phyloP scores from a whole-genome alignment of 139 green algal genomes.

The Picochlorum sp. region DNA sequence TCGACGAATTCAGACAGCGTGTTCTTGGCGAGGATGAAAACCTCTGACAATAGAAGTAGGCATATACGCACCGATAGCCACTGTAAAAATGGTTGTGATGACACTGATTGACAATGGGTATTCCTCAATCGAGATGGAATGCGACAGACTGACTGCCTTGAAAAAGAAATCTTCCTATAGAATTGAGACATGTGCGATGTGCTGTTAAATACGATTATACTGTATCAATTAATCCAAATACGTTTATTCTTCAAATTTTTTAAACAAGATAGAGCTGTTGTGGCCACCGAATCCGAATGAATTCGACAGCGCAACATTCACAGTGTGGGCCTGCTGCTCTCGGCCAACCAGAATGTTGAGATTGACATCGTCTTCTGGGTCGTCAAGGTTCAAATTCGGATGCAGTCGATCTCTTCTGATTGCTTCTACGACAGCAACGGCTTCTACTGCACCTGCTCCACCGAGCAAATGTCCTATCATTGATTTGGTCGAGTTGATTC shows the following conservation, averaged over 20 bases:
- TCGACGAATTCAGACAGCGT: neutral
- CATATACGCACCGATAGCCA: neutral
- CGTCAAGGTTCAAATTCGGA: constrained; percentile 64
- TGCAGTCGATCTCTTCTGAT: constrained; percentile 55
- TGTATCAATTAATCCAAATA: neutral
- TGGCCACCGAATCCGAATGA: constrained; percentile 79
- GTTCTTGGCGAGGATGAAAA: neutral
- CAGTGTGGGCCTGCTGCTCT: constrained; percentile 10
- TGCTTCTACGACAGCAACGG: constrained; percentile 54
- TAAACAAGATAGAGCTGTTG: constrained; percentile 63
- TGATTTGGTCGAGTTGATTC: constrained; percentile 59
- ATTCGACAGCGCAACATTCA: constrained; percentile 56
- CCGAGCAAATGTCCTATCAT: constrained; percentile 74
- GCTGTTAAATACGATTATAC: constrained; percentile 1
- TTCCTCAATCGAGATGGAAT: neutral
- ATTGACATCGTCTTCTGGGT: constrained; percentile 48
- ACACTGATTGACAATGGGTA: neutral
- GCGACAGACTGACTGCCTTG: neutral
- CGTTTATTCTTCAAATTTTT: constrained; percentile 36
- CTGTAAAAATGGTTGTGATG: constrained; percentile 2
- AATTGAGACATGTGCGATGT: neutral
- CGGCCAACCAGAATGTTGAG: constrained; percentile 37
- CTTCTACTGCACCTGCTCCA: constrained; percentile 66
- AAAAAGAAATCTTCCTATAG: neutral
- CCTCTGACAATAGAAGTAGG: neutral